Conservation (phyloP, 2,329 filamentous ascomycete species). For the Bipolaris zeicola region DNA sequence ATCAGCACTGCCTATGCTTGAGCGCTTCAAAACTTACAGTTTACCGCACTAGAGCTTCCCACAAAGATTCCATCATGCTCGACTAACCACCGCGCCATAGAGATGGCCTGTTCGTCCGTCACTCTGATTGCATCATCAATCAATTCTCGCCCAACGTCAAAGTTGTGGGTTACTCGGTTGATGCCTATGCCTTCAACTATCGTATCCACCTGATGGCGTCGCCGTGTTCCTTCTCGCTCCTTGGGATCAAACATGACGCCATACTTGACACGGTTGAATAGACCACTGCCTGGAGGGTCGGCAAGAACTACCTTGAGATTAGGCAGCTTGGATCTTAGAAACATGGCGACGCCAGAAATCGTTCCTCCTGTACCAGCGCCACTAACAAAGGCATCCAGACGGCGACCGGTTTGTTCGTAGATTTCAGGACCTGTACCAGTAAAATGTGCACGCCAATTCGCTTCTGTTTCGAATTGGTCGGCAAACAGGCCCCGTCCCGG, state of each 20-base stretch:
- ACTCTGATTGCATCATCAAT: constrained; percentile 91
- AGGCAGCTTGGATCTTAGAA: constrained; percentile 75
- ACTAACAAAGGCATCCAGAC: constrained; percentile 84
- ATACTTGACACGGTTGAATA: constrained; percentile 89
- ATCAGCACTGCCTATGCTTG: constrained; percentile 19
- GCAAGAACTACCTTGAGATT: constrained; percentile 77
- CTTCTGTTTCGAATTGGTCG: constrained; percentile 91
- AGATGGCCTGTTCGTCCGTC: constrained; percentile 83
- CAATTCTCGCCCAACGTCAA: constrained; percentile 82
- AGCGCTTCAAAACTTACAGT: constrained; percentile 63
- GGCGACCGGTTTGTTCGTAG: constrained; percentile 73
- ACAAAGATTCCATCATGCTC: constrained; percentile 95
- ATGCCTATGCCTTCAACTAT: constrained; percentile 96
- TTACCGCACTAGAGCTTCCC: constrained; percentile 95
- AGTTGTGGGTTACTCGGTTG: constrained; percentile 92
- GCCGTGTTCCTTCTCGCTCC: constrained; percentile 86
- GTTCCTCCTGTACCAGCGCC: constrained; percentile 96
- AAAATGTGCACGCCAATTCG: constrained; percentile 87
- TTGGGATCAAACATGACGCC: constrained; percentile 94
- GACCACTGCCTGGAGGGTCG: constrained; percentile 90
- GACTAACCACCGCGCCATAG: constrained; percentile 95
- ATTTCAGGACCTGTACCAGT: constrained; percentile 89
- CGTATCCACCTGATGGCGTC: constrained; percentile 89
- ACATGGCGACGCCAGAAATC: constrained; percentile 82
- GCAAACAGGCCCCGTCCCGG: constrained; percentile 86